Percentiles rank a stretch among this genome's conserved stretches.
phyloP scores from a whole-genome alignment of 495 filamentous ascomycete genomes.

The Penicillium steckii region DNA sequence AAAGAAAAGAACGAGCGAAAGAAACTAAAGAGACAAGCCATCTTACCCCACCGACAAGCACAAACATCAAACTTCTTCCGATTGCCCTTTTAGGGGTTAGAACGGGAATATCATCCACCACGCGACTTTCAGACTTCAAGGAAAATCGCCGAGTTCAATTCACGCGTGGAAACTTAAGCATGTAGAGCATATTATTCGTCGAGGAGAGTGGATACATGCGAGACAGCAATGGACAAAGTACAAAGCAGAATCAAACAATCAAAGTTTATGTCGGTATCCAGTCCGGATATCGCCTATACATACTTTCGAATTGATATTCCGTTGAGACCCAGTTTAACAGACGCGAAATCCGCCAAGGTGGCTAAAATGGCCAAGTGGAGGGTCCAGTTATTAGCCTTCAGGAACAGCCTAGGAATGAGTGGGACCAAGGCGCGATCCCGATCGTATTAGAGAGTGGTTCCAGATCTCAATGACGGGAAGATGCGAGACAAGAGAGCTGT shows the following conservation, averaged over 20 bases:
- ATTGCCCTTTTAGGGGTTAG: background rate
- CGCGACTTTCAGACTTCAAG: background rate
- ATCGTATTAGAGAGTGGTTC: background rate
- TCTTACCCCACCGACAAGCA: background rate
- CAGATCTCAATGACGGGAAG: background rate
- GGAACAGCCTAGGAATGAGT: background rate
- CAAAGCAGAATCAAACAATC: background rate
- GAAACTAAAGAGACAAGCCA: background rate
- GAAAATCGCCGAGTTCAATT: background rate
- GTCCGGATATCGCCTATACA: background rate
- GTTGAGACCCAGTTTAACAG: background rate
- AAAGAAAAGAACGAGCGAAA: background rate
- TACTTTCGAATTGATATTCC: background rate
- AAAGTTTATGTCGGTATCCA: background rate
- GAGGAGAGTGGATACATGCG: background rate
- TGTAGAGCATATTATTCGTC: background rate
- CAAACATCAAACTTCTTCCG: background rate
- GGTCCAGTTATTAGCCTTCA: conserved; percentile 1
- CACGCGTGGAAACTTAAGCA: background rate
- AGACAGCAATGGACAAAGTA: background rate
- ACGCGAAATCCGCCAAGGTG: too few species aligned
- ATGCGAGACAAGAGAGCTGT: background rate
- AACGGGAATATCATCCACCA: background rate
- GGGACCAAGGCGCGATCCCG: background rate
- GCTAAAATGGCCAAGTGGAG: background rate